Conservation (phyloP, 139 green algal genomes). For the Chlorella sp. region DNA sequence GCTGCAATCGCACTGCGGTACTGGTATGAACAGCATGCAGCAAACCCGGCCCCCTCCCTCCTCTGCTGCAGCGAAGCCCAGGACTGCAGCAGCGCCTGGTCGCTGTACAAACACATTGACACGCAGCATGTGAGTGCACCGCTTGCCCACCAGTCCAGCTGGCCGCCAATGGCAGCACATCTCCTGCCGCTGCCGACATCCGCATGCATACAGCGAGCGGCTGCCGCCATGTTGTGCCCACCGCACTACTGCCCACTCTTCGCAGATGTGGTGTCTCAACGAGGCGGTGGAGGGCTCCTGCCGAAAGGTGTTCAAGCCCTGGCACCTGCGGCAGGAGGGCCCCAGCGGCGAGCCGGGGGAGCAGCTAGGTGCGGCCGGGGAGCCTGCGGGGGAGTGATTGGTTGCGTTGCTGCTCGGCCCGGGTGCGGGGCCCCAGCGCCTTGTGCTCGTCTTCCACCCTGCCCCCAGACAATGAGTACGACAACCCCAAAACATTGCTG, state of each 20-base stretch:
- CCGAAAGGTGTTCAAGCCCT: conserved; percentile 71
- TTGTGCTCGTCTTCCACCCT: too few species aligned
- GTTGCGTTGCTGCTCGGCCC: neutral
- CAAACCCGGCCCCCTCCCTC: too few species aligned
- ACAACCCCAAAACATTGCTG: too few species aligned
- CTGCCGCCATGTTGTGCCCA: too few species aligned
- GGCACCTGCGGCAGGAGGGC: conserved; percentile 66
- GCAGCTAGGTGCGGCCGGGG: conserved; percentile 2
- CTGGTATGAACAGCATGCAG: too few species aligned
- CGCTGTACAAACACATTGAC: conserved; percentile 86
- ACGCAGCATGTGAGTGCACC: conserved; percentile 49
- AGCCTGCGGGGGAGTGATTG: neutral
- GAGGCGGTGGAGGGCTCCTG: conserved; percentile 68
- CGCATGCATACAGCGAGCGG: neutral
- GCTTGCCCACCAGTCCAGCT: neutral
- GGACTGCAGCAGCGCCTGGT: conserved; percentile 83
- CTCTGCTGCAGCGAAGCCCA: conserved; percentile 39
- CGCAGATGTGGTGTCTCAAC: conserved; percentile 84
- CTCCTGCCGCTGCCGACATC: neutral
- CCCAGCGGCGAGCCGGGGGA: neutral
- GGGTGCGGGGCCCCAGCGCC: too few species aligned
- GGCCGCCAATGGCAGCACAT: neutral
- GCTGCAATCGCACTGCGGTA: too few species aligned
- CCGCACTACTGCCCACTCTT: neutral
- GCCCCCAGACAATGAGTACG: too few species aligned